Evolutionary conservation across 148 eudicot species (phyloP), one percentile per base, ranked within the genome.

Genomic region (Chenopodium suecicum): DNA sequence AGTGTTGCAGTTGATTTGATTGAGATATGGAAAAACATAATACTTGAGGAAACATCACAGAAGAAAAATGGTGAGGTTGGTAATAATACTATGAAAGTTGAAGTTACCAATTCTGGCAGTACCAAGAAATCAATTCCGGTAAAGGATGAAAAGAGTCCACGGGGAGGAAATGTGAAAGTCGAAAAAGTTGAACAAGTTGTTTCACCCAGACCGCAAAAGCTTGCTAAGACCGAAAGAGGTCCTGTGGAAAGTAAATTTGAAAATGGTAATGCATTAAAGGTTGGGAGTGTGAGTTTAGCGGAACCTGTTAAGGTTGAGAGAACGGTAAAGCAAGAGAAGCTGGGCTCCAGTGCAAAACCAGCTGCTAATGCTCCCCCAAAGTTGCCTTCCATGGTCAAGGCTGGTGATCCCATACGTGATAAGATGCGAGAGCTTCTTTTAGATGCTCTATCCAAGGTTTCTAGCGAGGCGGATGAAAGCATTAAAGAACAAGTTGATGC

Each of bases 11-110:
- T 85, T 70, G 86, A 89, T 41, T 83, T 90, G 80, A 88, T 93
- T 73, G 90, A 86, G 84, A 86, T 84, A 63, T 93, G 97, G 97
- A 93, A 90, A 82, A 84, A 76, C 56, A 87, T 93, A 70, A 88
- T 91, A 62, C 85, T 90, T 31, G 84, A 88, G 77, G 91, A 91
- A 82, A 84, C 91, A 52, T 32, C 70, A 10, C 89, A 75, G 68
- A 91, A 86, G 88, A 90, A 86, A 85, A 90, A 87, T 73, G 92
- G 86, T 0, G 87, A 52, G 48, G 81, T 68, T 44, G 77, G 65
- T 75, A 83, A 82, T 52, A 84, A 65, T 32, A 56, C 86, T 7
- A 76, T 76, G 17, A 86, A 89, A 79, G 81, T 70, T 29, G 88
- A 90, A 68, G 29, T 81, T 76, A 70, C 78, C 19, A 69, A 79